A percentile compares a stretch with the other conserved stretches of the same genome.
Evolutionary conservation across 306 rosid species (phyloP).

Genomic region (Sophora flavescens): DNA sequence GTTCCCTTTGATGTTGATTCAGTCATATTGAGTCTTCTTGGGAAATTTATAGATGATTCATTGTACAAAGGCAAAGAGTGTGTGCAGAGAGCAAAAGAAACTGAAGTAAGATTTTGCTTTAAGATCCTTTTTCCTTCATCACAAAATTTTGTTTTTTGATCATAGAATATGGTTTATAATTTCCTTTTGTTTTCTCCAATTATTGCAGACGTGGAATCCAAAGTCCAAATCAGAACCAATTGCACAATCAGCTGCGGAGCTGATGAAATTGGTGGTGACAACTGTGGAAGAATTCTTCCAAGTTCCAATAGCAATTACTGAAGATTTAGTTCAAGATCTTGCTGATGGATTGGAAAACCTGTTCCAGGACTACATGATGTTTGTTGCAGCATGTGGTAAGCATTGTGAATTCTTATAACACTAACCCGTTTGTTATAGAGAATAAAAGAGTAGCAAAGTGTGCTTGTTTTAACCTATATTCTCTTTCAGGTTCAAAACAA

Average conservation of each 20-base stretch:
- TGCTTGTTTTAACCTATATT: neutral
- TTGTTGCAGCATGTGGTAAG: slow-evolving; percentile 87
- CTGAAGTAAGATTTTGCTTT: slow-evolving; percentile 65
- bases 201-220: slow-evolving; percentile 89
- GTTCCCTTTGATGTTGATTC: slow-evolving; percentile 82
- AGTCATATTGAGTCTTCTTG: slow-evolving; percentile 68
- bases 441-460: neutral
- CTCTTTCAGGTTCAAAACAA: slow-evolving; percentile 74
- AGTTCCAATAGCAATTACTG: slow-evolving; percentile 78
- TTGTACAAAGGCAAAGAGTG: slow-evolving; percentile 61
- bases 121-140: slow-evolving; percentile 16
- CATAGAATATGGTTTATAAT: slow-evolving; percentile 7
- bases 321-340: slow-evolving; percentile 78
- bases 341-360: slow-evolving; percentile 73
- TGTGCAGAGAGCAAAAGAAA: slow-evolving; percentile 69
- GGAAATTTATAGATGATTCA: slow-evolving; percentile 74
- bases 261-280: slow-evolving; percentile 60
- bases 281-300: slow-evolving; percentile 72
- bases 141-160: neutral
- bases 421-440: neutral
- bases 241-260: slow-evolving; percentile 84
- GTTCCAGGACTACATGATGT: slow-evolving; percentile 70
- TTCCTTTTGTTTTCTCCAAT: neutral
- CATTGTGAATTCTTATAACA: slow-evolving; percentile 18
- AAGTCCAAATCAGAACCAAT: slow-evolving; percentile 81